These are phyloP conservation scores for Vigna hirtella DNA, from an alignment of 306 rosid species.

Conservation along the genomic window DNA sequence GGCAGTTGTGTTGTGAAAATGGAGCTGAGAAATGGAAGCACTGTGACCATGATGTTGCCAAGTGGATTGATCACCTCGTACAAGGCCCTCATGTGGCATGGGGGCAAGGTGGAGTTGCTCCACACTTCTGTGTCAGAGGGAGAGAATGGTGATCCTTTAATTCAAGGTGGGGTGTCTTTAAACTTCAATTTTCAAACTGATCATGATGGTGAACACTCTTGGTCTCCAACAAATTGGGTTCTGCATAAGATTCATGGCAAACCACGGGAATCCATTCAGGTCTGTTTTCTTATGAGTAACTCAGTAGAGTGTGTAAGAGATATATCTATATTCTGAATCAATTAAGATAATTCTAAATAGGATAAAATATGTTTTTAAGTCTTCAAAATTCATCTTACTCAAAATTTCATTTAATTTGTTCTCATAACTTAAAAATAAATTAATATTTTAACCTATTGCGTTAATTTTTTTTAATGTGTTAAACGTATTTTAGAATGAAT, in stretches of 20 bases:
- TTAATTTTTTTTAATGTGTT: too few species aligned
- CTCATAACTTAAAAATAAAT: too few species aligned
- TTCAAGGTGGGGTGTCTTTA: slow-evolving; percentile 81
- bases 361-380: too few species aligned
- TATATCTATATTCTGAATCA: not conserved
- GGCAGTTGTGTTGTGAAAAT: slow-evolving; percentile 65
- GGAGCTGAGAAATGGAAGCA: slow-evolving; percentile 75
- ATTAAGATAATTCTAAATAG: not conserved
- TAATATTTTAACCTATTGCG: too few species aligned
- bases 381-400: too few species aligned
- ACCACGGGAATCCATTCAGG: slow-evolving; percentile 71
- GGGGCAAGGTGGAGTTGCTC: slow-evolving; percentile 76
- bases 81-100: slow-evolving; percentile 92
- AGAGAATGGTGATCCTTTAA: slow-evolving; percentile 47
- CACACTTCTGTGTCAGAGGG: slow-evolving; percentile 71
- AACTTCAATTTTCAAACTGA: slow-evolving; percentile 50
- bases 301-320: not conserved
- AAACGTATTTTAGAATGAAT: too few species aligned
- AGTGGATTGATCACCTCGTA: slow-evolving; percentile 84
- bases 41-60: slow-evolving; percentile 72
- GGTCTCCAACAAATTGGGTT: slow-evolving; percentile 73
- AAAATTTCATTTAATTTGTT: too few species aligned
- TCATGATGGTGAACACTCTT: slow-evolving; percentile 44
- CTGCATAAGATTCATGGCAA: slow-evolving; percentile 63
- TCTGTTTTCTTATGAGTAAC: slow-evolving; percentile 28